Conservation (phyloP, 1,284 basidiomycete genomes). For the Moniliophthora roreri region DNA sequence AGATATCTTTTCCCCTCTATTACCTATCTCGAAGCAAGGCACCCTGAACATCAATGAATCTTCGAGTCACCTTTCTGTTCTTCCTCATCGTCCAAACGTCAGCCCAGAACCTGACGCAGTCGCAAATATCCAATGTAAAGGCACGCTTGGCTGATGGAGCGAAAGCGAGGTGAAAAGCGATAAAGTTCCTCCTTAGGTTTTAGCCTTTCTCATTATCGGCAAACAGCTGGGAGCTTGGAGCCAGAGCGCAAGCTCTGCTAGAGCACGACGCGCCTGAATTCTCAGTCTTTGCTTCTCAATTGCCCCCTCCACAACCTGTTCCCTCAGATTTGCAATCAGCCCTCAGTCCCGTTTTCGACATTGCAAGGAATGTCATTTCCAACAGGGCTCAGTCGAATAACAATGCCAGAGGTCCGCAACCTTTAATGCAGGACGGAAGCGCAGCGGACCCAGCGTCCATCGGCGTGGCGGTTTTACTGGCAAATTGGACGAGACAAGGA, state of each 20-base stretch:
- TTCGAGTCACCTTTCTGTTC: not conserved
- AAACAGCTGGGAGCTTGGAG: conserved; percentile 68
- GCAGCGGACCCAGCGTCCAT: conserved; percentile 84
- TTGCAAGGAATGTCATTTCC: conserved; percentile 56
- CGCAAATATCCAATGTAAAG: conserved; percentile 21
- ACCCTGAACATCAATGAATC: no score
- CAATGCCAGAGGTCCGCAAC: conserved; percentile 45
- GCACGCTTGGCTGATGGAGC: conserved; percentile 28
- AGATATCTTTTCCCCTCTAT: no score
- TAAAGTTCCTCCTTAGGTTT: not conserved
- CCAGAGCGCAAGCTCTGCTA: conserved; percentile 56
- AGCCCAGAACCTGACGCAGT: conserved; percentile 25
- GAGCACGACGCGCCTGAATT: conserved; percentile 52
- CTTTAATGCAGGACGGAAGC: conserved; percentile 53
- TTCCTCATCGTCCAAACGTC: conserved; percentile 7
- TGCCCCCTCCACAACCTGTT: conserved; percentile 40
- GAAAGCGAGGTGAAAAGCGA: conserved; percentile 22
- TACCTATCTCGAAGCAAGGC: no score
- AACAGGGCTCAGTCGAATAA: conserved; percentile 41
- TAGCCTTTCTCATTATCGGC: not conserved
- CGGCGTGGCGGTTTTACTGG: conserved; percentile 78
- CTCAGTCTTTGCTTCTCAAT: conserved; percentile 42
- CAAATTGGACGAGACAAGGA: conserved; percentile 65
- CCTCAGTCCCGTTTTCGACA: conserved; percentile 55
- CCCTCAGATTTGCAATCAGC: conserved; percentile 33